phyloP scores from a whole-genome alignment of 2,329 filamentous ascomycete species.

The Laburnicola sp. region DNA sequence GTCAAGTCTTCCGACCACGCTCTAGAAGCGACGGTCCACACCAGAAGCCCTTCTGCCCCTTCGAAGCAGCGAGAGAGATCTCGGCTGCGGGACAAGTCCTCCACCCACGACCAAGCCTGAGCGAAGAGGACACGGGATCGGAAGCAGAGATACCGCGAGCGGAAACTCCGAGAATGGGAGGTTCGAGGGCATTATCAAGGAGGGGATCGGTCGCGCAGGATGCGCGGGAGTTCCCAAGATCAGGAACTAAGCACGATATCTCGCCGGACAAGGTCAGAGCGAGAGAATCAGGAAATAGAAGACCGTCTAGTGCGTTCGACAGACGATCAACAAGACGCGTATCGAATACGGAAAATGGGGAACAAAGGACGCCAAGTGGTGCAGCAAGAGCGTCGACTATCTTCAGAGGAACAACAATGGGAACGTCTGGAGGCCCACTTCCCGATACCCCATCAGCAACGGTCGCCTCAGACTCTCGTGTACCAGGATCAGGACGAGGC shows the following conservation, averaged over 20 bases:
- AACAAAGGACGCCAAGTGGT: neutral
- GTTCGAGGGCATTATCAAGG: neutral
- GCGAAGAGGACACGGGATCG: neutral
- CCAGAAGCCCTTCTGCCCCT: neutral
- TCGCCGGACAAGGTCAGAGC: neutral
- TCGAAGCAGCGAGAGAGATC: neutral
- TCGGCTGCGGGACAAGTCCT: constrained; percentile 5
- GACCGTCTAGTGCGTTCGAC: constrained; percentile 12
- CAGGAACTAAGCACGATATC: neutral
- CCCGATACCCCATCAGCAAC: constrained; percentile 2
- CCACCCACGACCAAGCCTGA: neutral
- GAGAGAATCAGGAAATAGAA: constrained; percentile 3
- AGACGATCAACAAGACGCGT: constrained; percentile 8
- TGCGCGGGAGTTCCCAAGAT: neutral
- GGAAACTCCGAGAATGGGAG: neutral
- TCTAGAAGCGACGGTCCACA: neutral
- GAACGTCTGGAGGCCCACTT: neutral
- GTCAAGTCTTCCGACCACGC: neutral
- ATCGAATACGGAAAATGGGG: neutral
- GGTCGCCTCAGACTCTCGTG: neutral
- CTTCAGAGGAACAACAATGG: neutral
- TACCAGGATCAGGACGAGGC: neutral
- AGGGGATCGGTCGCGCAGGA: neutral
- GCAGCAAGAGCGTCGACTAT: constrained; percentile 1
- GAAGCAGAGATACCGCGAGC: neutral